Conservation (phyloP, 768 basidiomycete species). For the Suillus placidus region DNA sequence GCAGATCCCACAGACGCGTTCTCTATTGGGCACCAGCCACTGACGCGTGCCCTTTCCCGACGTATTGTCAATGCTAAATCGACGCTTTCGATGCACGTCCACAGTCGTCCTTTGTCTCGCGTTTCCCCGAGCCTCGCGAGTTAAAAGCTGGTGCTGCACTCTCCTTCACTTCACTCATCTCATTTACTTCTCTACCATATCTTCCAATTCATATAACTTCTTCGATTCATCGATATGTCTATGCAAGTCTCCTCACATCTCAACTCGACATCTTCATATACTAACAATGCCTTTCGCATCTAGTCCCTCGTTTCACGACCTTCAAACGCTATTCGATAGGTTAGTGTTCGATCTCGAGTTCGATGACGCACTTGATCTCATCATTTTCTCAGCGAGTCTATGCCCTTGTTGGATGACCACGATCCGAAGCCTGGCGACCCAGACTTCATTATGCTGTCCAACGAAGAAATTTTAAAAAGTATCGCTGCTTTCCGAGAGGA, state of each 20-base stretch:
- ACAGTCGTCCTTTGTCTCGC: background rate
- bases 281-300: background rate
- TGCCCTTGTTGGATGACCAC: background rate
- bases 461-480: background rate
- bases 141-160: background rate
- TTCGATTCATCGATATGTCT: background rate
- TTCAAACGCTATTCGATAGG: background rate
- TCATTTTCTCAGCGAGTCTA: background rate
- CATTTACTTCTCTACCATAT: no score
- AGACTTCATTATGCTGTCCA: background rate
- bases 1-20: background rate
- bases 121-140: background rate
- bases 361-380: background rate
- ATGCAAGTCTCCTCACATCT: background rate
- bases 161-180: background rate
- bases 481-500: background rate
- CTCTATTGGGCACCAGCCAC: background rate
- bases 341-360: background rate
- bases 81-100: background rate
- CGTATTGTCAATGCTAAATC: background rate
- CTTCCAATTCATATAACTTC: background rate
- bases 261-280: background rate
- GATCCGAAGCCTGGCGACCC: background rate
- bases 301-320: background rate
- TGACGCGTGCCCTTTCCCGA: background rate